Percentiles rank a stretch among this genome's conserved stretches.
Evolutionary conservation across 2,329 filamentous ascomycete species (phyloP).

Genomic region (Lasiodiplodia theobromae): DNA sequence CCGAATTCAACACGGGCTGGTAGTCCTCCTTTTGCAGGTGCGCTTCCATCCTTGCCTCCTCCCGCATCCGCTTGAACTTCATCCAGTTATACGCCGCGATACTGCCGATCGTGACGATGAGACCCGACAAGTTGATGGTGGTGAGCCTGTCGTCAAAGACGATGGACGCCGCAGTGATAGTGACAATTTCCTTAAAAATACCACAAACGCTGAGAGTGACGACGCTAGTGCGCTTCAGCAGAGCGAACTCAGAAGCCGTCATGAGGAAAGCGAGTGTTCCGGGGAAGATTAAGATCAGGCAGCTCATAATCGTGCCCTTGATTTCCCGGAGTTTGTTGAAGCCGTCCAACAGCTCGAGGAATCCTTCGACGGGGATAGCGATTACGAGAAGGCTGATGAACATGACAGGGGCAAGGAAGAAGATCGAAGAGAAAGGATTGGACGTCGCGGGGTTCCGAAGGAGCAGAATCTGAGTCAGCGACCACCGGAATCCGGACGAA

Average conservation of each 20-base stretch:
- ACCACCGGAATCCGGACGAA: slow-evolving; percentile 97
- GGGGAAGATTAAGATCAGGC: slow-evolving; percentile 83
- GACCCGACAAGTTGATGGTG: slow-evolving; percentile 82
- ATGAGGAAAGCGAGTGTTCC: slow-evolving; percentile 92
- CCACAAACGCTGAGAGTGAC: slow-evolving; percentile 96
- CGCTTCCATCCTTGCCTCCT: slow-evolving; percentile 67
- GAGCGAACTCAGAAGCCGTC: slow-evolving; percentile 94
- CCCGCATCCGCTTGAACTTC: slow-evolving; percentile 88
- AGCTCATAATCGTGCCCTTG: slow-evolving; percentile 71
- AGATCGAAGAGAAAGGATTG: slow-evolving; percentile 96
- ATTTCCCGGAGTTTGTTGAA: slow-evolving; percentile 68
- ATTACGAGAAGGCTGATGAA: slow-evolving; percentile 82
- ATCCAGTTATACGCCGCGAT: slow-evolving; percentile 94
- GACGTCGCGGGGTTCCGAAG: slow-evolving; percentile 92
- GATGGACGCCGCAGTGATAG: slow-evolving; percentile 85
- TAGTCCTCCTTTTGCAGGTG: slow-evolving; percentile 51
- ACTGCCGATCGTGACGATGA: slow-evolving; percentile 86
- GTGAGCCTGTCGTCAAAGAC: slow-evolving; percentile 91
- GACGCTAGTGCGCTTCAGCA: slow-evolving; percentile 92
- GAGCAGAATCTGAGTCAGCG: slow-evolving; percentile 95
- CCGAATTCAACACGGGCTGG: slow-evolving; percentile 43
- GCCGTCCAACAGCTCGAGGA: slow-evolving; percentile 70
- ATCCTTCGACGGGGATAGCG: slow-evolving; percentile 85
- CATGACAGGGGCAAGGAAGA: slow-evolving; percentile 98
- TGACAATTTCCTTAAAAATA: slow-evolving; percentile 99